A percentile compares a stretch with the other conserved stretches of the same genome.
Conservation (phyloP, 176 grass and related monocot genomes). For the Triticum aestivum region IWGSC_CS_RefSeq_v2.1 NC_057801.1:266287172-266287671, state of each 20-base stretch:
- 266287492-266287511: not conserved
- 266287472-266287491: not conserved
- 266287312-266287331: constrained; percentile 70
- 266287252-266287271: constrained; percentile 91
- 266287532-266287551: not conserved
- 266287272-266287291: constrained; percentile 95
- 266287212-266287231: constrained; percentile 96
- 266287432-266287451: constrained; percentile 7
- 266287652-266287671: not conserved
- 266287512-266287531: constrained; percentile 16
- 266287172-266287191: constrained; percentile 3
- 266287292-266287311: constrained; percentile 99
- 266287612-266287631: not conserved
- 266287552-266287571: not conserved
- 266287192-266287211: constrained; percentile 35
- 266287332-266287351: constrained; percentile 8
- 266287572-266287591: constrained; percentile 7
- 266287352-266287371: not conserved
- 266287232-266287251: constrained; percentile 95
- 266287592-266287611: not conserved
- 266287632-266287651: not conserved
- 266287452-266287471: constrained; percentile 4
- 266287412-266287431: not conserved
- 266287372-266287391: not conserved
- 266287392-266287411: not conserved